Evolutionary conservation across 305 asterid species (phyloP).

Genomic region (Fraxinus platypoda): DNA sequence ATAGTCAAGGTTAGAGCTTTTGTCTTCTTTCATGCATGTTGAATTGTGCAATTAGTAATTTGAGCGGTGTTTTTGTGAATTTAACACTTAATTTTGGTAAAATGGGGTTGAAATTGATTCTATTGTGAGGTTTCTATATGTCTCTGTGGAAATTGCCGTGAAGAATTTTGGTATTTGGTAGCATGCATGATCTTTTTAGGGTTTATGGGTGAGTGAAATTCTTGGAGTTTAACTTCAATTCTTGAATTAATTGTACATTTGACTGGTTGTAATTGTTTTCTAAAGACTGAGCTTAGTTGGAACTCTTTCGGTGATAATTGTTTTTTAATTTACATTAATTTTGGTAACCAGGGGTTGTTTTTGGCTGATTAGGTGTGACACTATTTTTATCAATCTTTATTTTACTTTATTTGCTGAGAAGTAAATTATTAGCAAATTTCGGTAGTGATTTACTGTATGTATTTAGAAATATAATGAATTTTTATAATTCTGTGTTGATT

Average conservation of each 20-base stretch:
- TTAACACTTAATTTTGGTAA: slow-evolving; percentile 29
- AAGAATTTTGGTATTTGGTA: slow-evolving; percentile 29
- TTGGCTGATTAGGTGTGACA: not conserved
- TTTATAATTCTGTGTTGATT: not conserved
- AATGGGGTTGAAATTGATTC: slow-evolving; percentile 28
- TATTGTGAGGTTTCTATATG: slow-evolving; percentile 17
- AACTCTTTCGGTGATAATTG: slow-evolving; percentile 26
- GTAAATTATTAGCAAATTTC: not conserved
- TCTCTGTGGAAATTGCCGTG: slow-evolving; percentile 16
- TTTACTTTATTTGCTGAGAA: not conserved
- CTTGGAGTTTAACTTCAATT: slow-evolving; percentile 34
- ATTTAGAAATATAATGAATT: not conserved
- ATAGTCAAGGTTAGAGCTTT: slow-evolving; percentile 16
- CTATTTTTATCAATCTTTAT: not conserved
- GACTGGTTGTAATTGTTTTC: slow-evolving; percentile 19
- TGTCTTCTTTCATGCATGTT: slow-evolving; percentile 21
- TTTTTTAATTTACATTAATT: slow-evolving; percentile 16
- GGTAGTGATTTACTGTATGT: not conserved
- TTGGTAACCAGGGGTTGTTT: slow-evolving; percentile 14
- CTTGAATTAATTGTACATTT: slow-evolving; percentile 37
- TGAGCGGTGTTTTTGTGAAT: slow-evolving; percentile 28
- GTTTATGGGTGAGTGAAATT: slow-evolving; percentile 26
- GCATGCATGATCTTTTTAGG: slow-evolving; percentile 51
- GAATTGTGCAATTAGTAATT: slow-evolving; percentile 30
- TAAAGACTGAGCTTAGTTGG: slow-evolving; percentile 21